phyloP scores from a whole-genome alignment of 495 filamentous ascomycete genomes.

The Neurospora intermedia region DNA sequence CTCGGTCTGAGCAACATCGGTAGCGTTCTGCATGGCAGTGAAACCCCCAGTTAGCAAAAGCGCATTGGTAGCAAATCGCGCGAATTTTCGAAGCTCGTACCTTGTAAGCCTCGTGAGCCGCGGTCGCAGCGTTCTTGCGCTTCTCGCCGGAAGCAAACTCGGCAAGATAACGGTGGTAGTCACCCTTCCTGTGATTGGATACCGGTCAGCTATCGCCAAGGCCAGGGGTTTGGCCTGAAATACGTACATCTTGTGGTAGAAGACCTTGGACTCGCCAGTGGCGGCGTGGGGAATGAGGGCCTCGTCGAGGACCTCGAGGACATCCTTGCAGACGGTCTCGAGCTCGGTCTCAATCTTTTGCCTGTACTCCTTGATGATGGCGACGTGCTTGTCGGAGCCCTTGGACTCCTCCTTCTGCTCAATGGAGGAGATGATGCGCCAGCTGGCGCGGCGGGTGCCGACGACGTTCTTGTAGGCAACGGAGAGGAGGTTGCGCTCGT shows the following conservation, averaged over 20 bases:
- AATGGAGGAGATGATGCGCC: constrained; percentile 99
- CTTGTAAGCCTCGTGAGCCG: constrained; percentile 99
- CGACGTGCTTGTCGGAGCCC: constrained; percentile 93
- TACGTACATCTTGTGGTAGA: constrained; percentile 99
- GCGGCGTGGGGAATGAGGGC: constrained; percentile 95
- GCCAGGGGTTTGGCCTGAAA: constrained; percentile 1
- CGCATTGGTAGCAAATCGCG: not conserved
- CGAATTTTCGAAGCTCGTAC: constrained; percentile 33
- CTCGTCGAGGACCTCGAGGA: constrained; percentile 90
- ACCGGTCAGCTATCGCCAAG: not conserved
- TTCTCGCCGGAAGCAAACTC: constrained; percentile 98
- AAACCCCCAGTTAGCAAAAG: constrained; percentile 1
- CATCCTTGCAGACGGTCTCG: constrained; percentile 97
- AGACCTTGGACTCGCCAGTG: constrained; percentile 98
- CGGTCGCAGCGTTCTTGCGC: constrained; percentile 93
- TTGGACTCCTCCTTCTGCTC: constrained; percentile 99
- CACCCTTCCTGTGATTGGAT: constrained; percentile 74
- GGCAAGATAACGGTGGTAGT: constrained; percentile 98
- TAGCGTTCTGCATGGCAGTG: constrained; percentile 59
- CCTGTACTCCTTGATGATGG: constrained; percentile 93
- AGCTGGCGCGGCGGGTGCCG: constrained; percentile 94
- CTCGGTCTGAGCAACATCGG: constrained; percentile 95
- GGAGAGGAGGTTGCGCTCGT: constrained; percentile 97
- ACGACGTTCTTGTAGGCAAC: constrained; percentile 99
- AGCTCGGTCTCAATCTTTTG: constrained; percentile 98